Evolutionary conservation across 225 moss, liverwort and hornwort species (phyloP).

Genomic region (Physcomitrium patens): DNA sequence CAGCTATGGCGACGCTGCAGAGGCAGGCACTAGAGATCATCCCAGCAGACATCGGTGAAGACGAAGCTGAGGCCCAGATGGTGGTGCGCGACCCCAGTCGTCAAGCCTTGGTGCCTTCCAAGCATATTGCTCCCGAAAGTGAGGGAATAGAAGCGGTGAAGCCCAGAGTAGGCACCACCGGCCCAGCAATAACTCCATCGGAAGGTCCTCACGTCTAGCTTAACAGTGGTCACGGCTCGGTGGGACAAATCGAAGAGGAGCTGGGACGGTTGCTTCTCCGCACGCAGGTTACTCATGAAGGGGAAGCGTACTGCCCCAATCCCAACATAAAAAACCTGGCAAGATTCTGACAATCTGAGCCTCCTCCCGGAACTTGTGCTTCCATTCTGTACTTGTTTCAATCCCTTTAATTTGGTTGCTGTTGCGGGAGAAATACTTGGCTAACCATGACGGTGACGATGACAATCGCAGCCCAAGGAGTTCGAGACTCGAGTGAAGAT

Average conservation of each 20-base stretch:
- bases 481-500: conserved; percentile 61
- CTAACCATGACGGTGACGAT: background rate
- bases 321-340: conserved; percentile 46
- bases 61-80: conserved; percentile 30
- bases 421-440: too few species aligned
- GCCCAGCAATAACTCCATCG: background rate
- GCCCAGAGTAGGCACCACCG: background rate
- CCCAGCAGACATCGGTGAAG: conserved; percentile 22
- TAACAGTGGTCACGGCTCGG: background rate
- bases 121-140: conserved; percentile 29
- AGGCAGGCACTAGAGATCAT: conserved; percentile 9
- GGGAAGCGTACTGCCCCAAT: conserved; percentile 51
- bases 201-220: background rate
- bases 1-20: conserved; percentile 29
- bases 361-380: background rate
- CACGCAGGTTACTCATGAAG: conserved; percentile 37
- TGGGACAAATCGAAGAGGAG: conserved; percentile 38
- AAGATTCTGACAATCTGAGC: background rate
- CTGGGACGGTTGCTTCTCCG: conserved; percentile 36
- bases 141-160: background rate
- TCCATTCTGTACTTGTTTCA: background rate
- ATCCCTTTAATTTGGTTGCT: too few species aligned
- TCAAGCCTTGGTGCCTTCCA: conserved; percentile 25
- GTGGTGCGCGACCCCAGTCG: conserved; percentile 23
- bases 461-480: conserved; percentile 48